Percentiles rank a stretch among this genome's conserved stretches.
Conservation (phyloP, 306 rosid species). For the Biancaea sappan region DNA sequence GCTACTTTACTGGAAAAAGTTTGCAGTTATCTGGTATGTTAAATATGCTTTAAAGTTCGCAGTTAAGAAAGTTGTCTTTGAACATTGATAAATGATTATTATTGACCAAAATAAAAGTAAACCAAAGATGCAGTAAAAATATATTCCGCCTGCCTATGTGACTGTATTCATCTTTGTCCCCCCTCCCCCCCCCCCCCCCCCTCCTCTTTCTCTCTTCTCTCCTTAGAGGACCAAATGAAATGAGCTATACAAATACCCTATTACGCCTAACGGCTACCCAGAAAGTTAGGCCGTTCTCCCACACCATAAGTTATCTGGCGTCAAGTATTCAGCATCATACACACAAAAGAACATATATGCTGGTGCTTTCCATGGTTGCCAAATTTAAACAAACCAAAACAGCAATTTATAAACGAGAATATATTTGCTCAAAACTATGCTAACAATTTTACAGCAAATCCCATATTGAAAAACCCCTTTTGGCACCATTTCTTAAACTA, state of each 20-base stretch:
- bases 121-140: not conserved
- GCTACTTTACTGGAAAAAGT: too few relatives aligned
- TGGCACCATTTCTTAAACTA: conserved; percentile 1
- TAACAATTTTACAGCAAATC: not conserved
- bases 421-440: not conserved
- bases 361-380: not conserved
- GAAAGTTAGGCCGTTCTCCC: not conserved
- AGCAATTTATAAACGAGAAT: not conserved
- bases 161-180: not conserved
- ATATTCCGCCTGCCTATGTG: not conserved
- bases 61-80: not conserved
- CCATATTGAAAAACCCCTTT: not conserved
- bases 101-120: not conserved
- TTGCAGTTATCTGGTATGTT: not conserved
- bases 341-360: not conserved
- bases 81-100: not conserved
- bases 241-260: not conserved
- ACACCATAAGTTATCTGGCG: not conserved
- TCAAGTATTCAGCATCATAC: not conserved
- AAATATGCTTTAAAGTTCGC: not conserved
- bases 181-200: not conserved
- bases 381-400: not conserved
- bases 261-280: not conserved
- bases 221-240: not conserved
- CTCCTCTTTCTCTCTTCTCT: not conserved